phyloP scores from a whole-genome alignment of 2,329 filamentous ascomycete genomes.

The Zymoseptoria brevis region DNA sequence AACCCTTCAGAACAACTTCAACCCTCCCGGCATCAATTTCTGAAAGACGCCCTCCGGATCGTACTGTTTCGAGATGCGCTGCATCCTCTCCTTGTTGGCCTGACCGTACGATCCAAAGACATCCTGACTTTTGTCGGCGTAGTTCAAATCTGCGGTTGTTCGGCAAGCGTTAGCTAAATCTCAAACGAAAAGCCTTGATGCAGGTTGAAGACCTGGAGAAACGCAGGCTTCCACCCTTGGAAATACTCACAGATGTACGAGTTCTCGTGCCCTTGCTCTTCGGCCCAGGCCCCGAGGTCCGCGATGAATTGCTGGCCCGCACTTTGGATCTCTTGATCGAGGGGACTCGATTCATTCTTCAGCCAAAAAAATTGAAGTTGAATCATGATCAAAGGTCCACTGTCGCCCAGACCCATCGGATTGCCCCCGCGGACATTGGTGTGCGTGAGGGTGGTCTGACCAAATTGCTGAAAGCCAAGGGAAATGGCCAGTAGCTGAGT shows the following conservation, averaged over 20 bases:
- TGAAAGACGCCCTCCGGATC: conserved; percentile 10
- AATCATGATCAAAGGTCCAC: background rate
- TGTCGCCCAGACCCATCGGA: background rate
- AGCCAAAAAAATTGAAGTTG: background rate
- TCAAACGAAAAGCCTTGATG: too few relatives aligned
- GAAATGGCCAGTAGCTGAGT: background rate
- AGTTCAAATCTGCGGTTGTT: conserved; percentile 2
- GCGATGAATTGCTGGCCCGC: background rate
- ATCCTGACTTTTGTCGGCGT: conserved; percentile 7
- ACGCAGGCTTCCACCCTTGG: too few relatives aligned
- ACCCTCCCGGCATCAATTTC: conserved; percentile 8
- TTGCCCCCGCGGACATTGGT: background rate
- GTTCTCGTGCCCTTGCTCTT: conserved; percentile 1
- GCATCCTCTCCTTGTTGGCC: conserved; percentile 7
- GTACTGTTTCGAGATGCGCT: conserved; percentile 3
- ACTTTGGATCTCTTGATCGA: background rate
- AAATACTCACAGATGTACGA: background rate
- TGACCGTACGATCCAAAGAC: conserved; percentile 6
- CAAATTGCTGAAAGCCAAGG: background rate
- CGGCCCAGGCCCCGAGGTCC: background rate
- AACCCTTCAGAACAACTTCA: conserved; percentile 3
- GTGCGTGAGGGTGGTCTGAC: background rate
- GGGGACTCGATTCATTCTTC: background rate
- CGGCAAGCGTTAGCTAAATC: too few relatives aligned
- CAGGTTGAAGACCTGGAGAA: too few relatives aligned